A percentile compares a stretch with the other conserved stretches of the same genome.
Conservation (phyloP, 2,329 filamentous ascomycete genomes). For the Plectosphaerella plurivora region DNA sequence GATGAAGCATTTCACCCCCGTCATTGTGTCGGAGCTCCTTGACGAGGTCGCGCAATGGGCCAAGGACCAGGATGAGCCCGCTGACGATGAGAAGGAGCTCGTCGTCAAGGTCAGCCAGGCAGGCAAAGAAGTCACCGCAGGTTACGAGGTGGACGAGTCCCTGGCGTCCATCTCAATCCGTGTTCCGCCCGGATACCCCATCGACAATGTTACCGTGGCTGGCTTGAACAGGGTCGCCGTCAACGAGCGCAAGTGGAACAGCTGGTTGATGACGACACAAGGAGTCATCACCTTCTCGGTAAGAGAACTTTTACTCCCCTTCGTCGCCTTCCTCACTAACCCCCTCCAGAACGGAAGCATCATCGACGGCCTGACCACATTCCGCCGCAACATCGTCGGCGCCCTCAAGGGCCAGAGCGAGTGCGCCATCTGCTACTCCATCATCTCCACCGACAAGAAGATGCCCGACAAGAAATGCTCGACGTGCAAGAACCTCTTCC, state of each 20-base stretch:
- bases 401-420: slow-evolving; percentile 90
- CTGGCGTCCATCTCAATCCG: slow-evolving; percentile 77
- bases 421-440: slow-evolving; percentile 95
- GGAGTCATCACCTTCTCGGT: slow-evolving; percentile 88
- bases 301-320: slow-evolving; percentile 18
- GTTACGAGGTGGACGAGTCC: slow-evolving; percentile 84
- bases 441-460: slow-evolving; percentile 83
- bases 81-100: slow-evolving; percentile 51
- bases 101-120: slow-evolving; percentile 66
- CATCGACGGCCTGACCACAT: slow-evolving; percentile 80
- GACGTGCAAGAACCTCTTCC: slow-evolving; percentile 93
- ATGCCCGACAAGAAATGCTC: slow-evolving; percentile 87
- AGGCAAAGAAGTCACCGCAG: slow-evolving; percentile 73
- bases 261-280: slow-evolving; percentile 82
- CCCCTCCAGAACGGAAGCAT: slow-evolving; percentile 66
- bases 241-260: slow-evolving; percentile 87
- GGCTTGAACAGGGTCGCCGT: slow-evolving; percentile 82
- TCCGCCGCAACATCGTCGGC: slow-evolving; percentile 80
- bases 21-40: slow-evolving; percentile 62
- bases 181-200: slow-evolving; percentile 76
- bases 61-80: slow-evolving; percentile 41
- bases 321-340: neutral
- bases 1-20: slow-evolving; percentile 72
- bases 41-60: slow-evolving; percentile 67
- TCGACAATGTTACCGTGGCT: slow-evolving; percentile 71